These are phyloP conservation scores for Orobanche coerulescens DNA, from an alignment of 257 asterid genomes.

Conservation along the genomic window DNA sequence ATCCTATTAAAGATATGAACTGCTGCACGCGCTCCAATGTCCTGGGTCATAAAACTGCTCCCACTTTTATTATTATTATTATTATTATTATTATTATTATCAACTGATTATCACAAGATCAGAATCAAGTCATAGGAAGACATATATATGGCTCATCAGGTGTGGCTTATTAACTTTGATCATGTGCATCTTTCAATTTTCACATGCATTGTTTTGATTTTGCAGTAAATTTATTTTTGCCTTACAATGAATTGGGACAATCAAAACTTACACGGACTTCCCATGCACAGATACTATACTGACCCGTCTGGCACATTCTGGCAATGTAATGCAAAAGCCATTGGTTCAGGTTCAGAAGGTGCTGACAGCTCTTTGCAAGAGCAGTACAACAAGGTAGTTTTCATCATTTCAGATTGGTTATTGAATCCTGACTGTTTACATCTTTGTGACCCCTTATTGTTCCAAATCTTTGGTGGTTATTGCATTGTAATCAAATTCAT, in stretches of 20 bases:
- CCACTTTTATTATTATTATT: no score
- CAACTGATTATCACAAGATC: background rate
- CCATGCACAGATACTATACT: conserved; percentile 55
- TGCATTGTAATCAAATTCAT: background rate
- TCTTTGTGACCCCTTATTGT: background rate
- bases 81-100: background rate
- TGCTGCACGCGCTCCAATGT: no score
- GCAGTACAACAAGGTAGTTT: conserved; percentile 71
- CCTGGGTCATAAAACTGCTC: no score
- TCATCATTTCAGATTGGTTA: background rate
- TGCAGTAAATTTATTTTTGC: background rate
- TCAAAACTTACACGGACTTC: conserved; percentile 16
- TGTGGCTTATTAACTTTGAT: no score
- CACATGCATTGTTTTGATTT: background rate
- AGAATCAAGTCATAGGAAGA: conserved; percentile 15
- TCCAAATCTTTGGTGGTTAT: background rate
- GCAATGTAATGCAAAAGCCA: conserved; percentile 95
- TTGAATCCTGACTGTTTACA: background rate
- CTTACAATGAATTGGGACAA: background rate
- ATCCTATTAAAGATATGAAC: no score
- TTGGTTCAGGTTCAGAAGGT: conserved; percentile 97
- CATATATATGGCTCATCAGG: no score
- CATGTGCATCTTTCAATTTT: no score
- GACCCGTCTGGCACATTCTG: conserved; percentile 97
- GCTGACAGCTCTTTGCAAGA: conserved; percentile 99